Evolutionary conservation across 495 filamentous ascomycete species (phyloP).

Genomic region (Lineolata rhizophorae): DNA sequence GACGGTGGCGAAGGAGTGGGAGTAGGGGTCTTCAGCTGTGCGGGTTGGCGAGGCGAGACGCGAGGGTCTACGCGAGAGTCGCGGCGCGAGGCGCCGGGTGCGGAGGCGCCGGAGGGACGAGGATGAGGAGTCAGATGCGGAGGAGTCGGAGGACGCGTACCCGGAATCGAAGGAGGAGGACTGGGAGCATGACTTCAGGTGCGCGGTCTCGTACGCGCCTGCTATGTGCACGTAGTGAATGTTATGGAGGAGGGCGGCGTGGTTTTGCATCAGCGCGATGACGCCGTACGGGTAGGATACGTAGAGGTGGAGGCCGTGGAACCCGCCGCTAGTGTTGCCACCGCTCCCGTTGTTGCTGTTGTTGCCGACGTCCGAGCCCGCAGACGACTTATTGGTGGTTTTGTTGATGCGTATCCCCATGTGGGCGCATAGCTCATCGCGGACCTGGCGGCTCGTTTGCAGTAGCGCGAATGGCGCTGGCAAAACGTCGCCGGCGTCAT

Average conservation of each 20-base stretch:
- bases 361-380: no score
- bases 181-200: neutral
- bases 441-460: constrained; percentile 4
- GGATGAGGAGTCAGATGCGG: no score
- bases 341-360: no score
- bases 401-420: constrained; percentile 1
- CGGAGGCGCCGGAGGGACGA: neutral
- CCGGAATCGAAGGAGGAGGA: no score
- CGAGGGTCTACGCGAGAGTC: neutral
- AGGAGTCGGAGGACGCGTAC: no score
- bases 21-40: constrained; percentile 1
- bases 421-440: constrained; percentile 3
- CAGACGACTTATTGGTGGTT: no score
- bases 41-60: constrained; percentile 4
- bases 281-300: constrained; percentile 13
- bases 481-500: no score
- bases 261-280: constrained; percentile 9
- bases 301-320: constrained; percentile 6
- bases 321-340: no score
- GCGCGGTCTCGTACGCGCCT: constrained; percentile 8
- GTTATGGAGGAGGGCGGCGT: constrained; percentile 11
- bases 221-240: constrained; percentile 13
- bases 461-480: constrained; percentile 4
- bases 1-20: no score
- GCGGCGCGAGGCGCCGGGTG: neutral